Base-by-base conservation (phyloP, 768 basidiomycete genomes). In the Hygrophorus pudorinus region DNA sequence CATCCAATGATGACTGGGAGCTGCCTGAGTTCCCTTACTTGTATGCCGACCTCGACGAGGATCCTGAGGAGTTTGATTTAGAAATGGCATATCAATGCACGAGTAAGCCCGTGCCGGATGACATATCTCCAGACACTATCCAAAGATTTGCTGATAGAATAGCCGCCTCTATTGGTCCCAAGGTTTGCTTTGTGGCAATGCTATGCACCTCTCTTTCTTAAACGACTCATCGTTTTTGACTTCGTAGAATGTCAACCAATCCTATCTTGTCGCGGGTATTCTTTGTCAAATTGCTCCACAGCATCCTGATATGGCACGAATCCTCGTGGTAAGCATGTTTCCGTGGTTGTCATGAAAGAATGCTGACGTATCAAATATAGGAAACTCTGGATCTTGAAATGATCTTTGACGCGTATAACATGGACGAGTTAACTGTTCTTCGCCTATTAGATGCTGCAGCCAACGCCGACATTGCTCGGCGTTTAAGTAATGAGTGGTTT, bases 1-100 rank as follows among this genome's bases (percentile, higher is more conserved):
- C 83, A 0, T 65, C 75, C 9, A 74, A 78, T 48, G 80, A 86
- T n/a, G 85, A 88, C 45, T 88, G 84, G 84, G 83, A 85, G 47
- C 62, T 75, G 20, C 76, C 76, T 1, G 76, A 77, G 9, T 88
- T 87, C 52, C 85, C 86, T 0, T 74, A 80, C 55, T 56, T 86
- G 17, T 76, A 79, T 50, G 71, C 81, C 1, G 75, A 85, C 55
- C 56, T 87, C 27, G 68, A 69, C 18, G 65, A 63, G n/a, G 58
- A 66, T n/a, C 54, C 61, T 5, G 62, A 67, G 3, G 72, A 75
- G 28, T 68, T 77, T 42, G 75, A 80, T 54, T 57, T 88, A 3
- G 76, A 81, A 48, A 65, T 63, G 20, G 73, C 81, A 2, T 70
- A 75, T 41, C 64, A 72, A 33, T 61, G 71, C 27, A 65, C 76